Conservation (phyloP, 305 asterid genomes). For the Fraxinus platypoda region DNA sequence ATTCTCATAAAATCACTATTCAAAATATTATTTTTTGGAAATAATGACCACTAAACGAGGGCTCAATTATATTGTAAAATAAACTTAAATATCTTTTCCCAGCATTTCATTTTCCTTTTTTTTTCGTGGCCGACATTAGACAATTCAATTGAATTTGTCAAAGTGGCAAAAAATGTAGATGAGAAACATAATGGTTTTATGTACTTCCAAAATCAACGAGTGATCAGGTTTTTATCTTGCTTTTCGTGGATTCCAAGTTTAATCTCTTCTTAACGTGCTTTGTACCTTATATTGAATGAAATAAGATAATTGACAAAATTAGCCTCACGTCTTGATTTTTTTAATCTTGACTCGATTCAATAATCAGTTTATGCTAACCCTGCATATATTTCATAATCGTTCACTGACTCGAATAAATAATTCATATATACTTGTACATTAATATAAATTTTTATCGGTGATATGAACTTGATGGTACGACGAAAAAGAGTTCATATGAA, state of each 20-base stretch:
- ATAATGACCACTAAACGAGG: too few relatives aligned
- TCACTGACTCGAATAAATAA: too few relatives aligned
- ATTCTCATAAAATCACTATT: too few relatives aligned
- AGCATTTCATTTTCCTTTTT: not conserved
- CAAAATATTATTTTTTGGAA: too few relatives aligned
- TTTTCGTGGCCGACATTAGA: not conserved
- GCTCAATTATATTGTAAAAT: too few relatives aligned
- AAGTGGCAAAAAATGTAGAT: too few relatives aligned
- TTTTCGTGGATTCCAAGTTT: not conserved
- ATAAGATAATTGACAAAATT: too few relatives aligned
- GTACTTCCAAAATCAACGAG: not conserved
- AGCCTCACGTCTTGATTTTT: not conserved
- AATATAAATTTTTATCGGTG: not conserved
- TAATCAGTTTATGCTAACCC: too few relatives aligned
- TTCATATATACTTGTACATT: not conserved
- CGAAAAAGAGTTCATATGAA: not conserved
- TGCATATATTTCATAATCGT: too few relatives aligned
- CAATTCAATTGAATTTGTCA: not conserved
- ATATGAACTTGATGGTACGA: not conserved
- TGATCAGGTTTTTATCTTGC: not conserved
- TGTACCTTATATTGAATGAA: not conserved
- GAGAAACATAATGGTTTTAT: not conserved
- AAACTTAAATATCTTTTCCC: not conserved
- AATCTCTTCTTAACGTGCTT: not conserved
- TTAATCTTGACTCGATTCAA: too few relatives aligned